Conservation (phyloP, 2,329 filamentous ascomycete genomes). For the Mollisiaceae sp. region DNA sequence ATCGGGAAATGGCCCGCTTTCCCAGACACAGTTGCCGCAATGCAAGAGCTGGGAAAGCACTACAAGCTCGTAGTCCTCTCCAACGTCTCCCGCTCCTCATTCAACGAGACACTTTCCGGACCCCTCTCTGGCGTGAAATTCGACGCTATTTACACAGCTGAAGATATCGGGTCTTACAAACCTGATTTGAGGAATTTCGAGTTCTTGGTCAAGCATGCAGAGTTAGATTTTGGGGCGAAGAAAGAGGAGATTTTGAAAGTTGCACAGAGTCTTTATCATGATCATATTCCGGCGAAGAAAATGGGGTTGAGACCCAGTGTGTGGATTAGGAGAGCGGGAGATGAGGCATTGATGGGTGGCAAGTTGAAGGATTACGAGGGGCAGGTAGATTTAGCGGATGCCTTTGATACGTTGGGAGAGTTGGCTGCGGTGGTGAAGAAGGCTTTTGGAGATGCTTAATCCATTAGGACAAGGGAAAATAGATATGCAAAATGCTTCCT, state of each 20-base stretch:
- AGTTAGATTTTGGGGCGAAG: constrained; percentile 59
- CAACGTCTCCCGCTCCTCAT: constrained; percentile 61
- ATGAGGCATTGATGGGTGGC: constrained; percentile 25
- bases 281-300: constrained; percentile 68
- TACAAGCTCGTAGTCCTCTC: constrained; percentile 60
- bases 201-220: constrained; percentile 62
- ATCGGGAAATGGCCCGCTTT: constrained; percentile 55
- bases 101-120: constrained; percentile 50
- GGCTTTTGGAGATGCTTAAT: constrained; percentile 16
- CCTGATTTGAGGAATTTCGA: constrained; percentile 69
- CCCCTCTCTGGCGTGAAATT: constrained; percentile 57
- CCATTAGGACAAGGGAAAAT: background rate
- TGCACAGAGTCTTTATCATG: constrained; percentile 72
- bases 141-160: constrained; percentile 68
- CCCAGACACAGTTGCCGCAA: constrained; percentile 53
- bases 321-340: constrained; percentile 62
- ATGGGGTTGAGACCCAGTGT: constrained; percentile 58
- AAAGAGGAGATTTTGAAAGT: constrained; percentile 65
- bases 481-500: background rate
- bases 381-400: constrained; percentile 20
- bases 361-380: constrained; percentile 18
- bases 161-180: constrained; percentile 76
- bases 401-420: constrained; percentile 26
- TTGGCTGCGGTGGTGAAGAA: constrained; percentile 27
- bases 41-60: constrained; percentile 48